A percentile compares a stretch with the other conserved stretches of the same genome.
These are phyloP conservation scores for Sporobolomyces pararoseus DNA, from an alignment of 768 basidiomycete genomes.

Conservation along the genomic window DNA sequence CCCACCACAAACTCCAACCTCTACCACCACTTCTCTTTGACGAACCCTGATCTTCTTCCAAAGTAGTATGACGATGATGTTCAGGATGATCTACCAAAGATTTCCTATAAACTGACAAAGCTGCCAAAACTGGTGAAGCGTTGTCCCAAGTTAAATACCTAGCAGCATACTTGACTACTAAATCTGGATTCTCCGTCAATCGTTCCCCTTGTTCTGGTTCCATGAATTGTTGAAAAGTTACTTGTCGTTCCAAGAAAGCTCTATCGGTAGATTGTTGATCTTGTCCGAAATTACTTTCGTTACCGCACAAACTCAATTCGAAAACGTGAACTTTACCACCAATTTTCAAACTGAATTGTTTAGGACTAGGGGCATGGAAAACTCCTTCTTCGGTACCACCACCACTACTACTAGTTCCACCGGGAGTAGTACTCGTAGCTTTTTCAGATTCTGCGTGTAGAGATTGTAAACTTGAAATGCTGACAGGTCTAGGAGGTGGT, in stretches of 20 bases:
- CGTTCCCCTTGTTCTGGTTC: conserved; percentile 62
- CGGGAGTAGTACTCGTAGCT: background rate
- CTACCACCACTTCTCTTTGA: conserved; percentile 10
- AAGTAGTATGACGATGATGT: conserved; percentile 28
- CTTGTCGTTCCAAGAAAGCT: conserved; percentile 57
- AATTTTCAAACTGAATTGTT: conserved; percentile 33
- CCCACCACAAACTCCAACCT: conserved; percentile 60
- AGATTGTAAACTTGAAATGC: conserved; percentile 31
- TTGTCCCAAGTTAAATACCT: conserved; percentile 77
- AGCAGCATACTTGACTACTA: conserved; percentile 71
- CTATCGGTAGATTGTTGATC: conserved; percentile 46
- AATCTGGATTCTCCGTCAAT: conserved; percentile 61
- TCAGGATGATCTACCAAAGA: conserved; percentile 47
- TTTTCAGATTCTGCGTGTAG: conserved; percentile 27
- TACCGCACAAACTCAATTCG: conserved; percentile 65
- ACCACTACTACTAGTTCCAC: too few relatives aligned
- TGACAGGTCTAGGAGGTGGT: conserved; percentile 15
- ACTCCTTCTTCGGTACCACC: conserved; percentile 36
- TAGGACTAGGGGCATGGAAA: conserved; percentile 28
- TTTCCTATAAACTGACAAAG: conserved; percentile 66
- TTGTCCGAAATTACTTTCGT: conserved; percentile 46
- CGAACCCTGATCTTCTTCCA: too few relatives aligned
- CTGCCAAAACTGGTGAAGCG: conserved; percentile 68
- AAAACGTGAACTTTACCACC: conserved; percentile 47
- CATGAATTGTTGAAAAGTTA: conserved; percentile 66